Evolutionary conservation across 2,329 filamentous ascomycete species (phyloP).

Genomic region (Botrytis deweyae): DNA sequence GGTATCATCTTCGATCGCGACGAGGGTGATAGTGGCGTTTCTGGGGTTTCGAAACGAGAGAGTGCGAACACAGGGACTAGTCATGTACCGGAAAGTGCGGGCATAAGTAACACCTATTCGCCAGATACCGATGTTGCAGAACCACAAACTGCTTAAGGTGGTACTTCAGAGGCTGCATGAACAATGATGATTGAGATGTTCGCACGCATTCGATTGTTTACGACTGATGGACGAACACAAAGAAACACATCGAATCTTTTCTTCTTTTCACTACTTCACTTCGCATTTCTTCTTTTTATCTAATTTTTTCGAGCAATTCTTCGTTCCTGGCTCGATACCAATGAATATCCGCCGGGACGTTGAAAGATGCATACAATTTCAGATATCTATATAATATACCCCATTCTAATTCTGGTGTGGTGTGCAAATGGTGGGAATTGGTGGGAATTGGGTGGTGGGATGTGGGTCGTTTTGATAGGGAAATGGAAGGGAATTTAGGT

Average conservation of each 20-base stretch:
- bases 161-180: neutral
- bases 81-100: conserved; percentile 2
- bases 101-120: conserved; percentile 15
- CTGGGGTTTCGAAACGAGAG: conserved; percentile 37
- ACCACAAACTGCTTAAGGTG: conserved; percentile 30
- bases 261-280: neutral
- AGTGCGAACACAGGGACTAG: conserved; percentile 16
- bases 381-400: conserved; percentile 17
- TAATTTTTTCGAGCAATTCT: conserved; percentile 8
- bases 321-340: neutral
- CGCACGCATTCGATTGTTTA: neutral
- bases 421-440: conserved; percentile 3
- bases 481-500: neutral
- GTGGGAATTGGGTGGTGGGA: conserved; percentile 2
- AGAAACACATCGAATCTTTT: neutral
- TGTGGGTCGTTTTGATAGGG: neutral
- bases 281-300: neutral
- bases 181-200: neutral
- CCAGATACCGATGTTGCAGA: conserved; percentile 18
- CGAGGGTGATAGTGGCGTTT: conserved; percentile 39
- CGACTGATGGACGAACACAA: neutral
- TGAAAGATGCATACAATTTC: conserved; percentile 4
- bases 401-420: conserved; percentile 2
- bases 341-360: neutral
- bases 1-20: conserved; percentile 39